Conservation (phyloP, 176 grass and related monocot species). For the Thinopyrum elongatum region DNA sequence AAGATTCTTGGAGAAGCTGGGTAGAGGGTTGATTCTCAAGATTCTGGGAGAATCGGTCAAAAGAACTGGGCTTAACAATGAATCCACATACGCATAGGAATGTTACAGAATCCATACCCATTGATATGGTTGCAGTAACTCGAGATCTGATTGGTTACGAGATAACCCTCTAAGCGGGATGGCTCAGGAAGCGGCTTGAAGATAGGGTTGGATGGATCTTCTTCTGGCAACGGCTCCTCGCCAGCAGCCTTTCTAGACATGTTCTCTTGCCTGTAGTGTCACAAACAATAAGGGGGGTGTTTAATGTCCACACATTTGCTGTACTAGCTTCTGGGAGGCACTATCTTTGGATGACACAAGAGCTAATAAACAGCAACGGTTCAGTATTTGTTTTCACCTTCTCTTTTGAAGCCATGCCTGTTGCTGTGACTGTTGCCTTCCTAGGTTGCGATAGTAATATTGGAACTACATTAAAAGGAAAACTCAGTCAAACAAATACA, state of each 20-base stretch:
- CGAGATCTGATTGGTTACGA: slow-evolving; percentile 95
- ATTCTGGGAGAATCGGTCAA: too few relatives aligned
- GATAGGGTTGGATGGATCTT: slow-evolving; percentile 82
- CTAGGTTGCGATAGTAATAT: slow-evolving; percentile 94
- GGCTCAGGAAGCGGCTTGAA: slow-evolving; percentile 97
- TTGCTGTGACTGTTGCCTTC: slow-evolving; percentile 93
- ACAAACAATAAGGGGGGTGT: slow-evolving; percentile 4
- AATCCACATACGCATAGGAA: background rate
- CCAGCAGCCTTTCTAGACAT: slow-evolving; percentile 81
- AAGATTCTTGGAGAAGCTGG: too few relatives aligned
- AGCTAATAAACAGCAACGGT: background rate
- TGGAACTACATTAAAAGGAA: slow-evolving; percentile 73
- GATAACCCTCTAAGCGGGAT: slow-evolving; percentile 89
- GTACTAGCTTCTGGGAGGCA: background rate
- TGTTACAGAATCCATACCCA: slow-evolving; percentile 47
- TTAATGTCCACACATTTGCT: background rate
- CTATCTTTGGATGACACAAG: background rate
- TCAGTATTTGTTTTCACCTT: slow-evolving; percentile 50
- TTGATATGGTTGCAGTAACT: slow-evolving; percentile 99
- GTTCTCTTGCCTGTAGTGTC: slow-evolving; percentile 70
- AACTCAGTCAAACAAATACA: slow-evolving; percentile 1
- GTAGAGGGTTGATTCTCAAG: too few relatives aligned
- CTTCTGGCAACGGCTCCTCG: slow-evolving; percentile 94
- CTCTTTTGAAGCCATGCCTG: slow-evolving; percentile 95
- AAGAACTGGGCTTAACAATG: too few relatives aligned